A percentile compares a stretch with the other conserved stretches of the same genome.
phyloP scores from a whole-genome alignment of 306 rosid species.

The Quercus variabilis region DNA sequence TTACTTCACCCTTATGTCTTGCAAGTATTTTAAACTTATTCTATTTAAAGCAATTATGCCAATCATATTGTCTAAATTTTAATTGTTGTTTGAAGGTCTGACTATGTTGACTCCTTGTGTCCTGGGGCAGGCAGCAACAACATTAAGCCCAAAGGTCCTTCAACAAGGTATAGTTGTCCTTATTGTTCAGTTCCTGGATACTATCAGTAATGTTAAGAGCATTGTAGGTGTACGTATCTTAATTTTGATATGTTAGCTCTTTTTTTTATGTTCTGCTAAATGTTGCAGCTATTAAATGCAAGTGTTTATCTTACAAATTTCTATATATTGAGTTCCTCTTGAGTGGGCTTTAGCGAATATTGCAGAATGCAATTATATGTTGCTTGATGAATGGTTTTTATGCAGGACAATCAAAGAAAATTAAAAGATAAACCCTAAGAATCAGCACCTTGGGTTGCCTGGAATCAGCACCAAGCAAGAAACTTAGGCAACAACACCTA shows the following conservation, averaged over 20 bases:
- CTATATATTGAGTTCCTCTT: not conserved
- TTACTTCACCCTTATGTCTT: no score
- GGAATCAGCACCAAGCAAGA: no score
- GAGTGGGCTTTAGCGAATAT: not conserved
- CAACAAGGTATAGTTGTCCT: slow-evolving; percentile 54
- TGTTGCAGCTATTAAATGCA: not conserved
- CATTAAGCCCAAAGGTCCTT: slow-evolving; percentile 43
- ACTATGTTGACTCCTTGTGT: slow-evolving; percentile 69
- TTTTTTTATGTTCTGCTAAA: not conserved
- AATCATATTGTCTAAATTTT: slow-evolving; percentile 17
- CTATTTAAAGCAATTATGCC: not conserved
- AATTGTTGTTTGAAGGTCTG: slow-evolving; percentile 45
- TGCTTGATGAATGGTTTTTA: not conserved
- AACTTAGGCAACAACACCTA: no score
- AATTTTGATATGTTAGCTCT: not conserved
- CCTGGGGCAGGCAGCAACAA: slow-evolving; percentile 49
- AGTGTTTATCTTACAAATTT: not conserved
- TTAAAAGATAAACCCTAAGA: no score
- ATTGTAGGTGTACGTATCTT: not conserved
- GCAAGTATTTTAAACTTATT: no score
- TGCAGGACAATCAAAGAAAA: no score
- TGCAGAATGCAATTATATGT: not conserved
- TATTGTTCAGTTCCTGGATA: not conserved
- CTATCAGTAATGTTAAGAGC: not conserved
- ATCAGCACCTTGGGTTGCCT: no score